Conservation (phyloP, 352 stramenopile species). For the Pythium sp. region DNA sequence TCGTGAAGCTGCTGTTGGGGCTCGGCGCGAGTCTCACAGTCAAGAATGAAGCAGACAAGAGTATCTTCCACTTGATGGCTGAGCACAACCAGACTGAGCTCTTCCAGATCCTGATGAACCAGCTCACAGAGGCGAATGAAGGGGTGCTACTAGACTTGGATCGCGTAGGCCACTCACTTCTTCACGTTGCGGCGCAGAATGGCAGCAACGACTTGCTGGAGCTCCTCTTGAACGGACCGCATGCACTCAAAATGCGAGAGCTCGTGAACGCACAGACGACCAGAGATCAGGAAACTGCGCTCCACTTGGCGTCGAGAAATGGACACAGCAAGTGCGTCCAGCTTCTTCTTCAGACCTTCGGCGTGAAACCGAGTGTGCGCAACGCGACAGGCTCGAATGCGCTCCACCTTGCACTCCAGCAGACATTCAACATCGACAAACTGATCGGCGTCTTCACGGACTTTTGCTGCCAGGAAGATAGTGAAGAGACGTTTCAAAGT, state of each 20-base stretch:
- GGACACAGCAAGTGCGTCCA: conserved; percentile 41
- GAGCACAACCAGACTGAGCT: conserved; percentile 39
- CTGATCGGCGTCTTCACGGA: conserved; percentile 45
- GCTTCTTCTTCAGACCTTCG: conserved; percentile 30
- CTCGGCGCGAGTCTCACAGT: conserved; percentile 33
- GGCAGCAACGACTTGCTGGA: conserved; percentile 39
- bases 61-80: conserved; percentile 44
- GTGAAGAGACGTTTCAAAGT: conserved; percentile 36
- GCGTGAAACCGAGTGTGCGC: conserved; percentile 24
- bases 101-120: conserved; percentile 31
- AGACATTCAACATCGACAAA: conserved; percentile 62
- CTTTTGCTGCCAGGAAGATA: conserved; percentile 9
- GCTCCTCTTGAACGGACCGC: conserved; percentile 14
- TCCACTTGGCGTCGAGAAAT: conserved; percentile 46
- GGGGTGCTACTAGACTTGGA: conserved; percentile 34
- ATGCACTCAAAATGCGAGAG: conserved; percentile 2
- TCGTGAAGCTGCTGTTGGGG: conserved; percentile 43
- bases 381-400: conserved; percentile 44
- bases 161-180: conserved; percentile 33
- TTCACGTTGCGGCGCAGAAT: conserved; percentile 44
- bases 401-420: conserved; percentile 55
- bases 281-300: conserved; percentile 33
- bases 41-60: conserved; percentile 40
- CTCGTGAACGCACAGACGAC: conserved; percentile 40
- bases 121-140: conserved; percentile 22